Conservation (phyloP, 1,284 basidiomycete genomes). For the Apiotrichum gracile region DNA sequence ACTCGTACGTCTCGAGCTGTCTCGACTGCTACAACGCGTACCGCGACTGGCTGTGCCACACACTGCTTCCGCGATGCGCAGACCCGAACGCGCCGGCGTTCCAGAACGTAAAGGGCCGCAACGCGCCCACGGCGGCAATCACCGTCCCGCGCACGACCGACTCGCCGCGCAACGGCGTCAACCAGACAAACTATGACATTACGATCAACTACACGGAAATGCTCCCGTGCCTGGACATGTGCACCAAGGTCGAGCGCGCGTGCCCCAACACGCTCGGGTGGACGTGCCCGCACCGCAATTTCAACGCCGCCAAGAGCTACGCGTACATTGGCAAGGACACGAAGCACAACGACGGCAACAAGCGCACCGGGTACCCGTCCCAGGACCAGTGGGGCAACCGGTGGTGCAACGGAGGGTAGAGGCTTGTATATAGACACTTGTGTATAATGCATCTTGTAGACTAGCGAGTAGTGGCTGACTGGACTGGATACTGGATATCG, state of each 20-base stretch:
- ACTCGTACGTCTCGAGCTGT: conserved; percentile 70
- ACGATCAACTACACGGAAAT: conserved; percentile 54
- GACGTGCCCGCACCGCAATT: conserved; percentile 59
- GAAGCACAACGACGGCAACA: conserved; percentile 47
- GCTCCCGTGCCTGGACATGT: conserved; percentile 70
- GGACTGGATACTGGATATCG: too few species aligned
- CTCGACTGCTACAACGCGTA: conserved; percentile 69
- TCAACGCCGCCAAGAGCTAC: conserved; percentile 66
- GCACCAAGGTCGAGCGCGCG: conserved; percentile 64
- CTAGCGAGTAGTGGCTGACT: too few species aligned
- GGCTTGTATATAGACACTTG: neutral
- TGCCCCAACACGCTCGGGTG: conserved; percentile 61
- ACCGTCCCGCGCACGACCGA: conserved; percentile 49
- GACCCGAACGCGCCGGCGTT: conserved; percentile 35
- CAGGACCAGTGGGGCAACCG: conserved; percentile 70
- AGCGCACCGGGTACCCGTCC: conserved; percentile 51
- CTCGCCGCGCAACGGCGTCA: conserved; percentile 38
- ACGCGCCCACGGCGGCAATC: conserved; percentile 26
- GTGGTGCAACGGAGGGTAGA: conserved; percentile 57
- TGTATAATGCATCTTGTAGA: too few species aligned
- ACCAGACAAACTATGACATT: conserved; percentile 24
- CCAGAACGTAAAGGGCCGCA: conserved; percentile 25
- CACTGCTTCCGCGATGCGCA: conserved; percentile 65
- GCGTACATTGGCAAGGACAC: conserved; percentile 65
- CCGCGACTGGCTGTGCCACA: conserved; percentile 69